phyloP scores from a whole-genome alignment of 2,329 filamentous ascomycete species.

The Nothophaeocryptopus gaeumannii region DNA sequence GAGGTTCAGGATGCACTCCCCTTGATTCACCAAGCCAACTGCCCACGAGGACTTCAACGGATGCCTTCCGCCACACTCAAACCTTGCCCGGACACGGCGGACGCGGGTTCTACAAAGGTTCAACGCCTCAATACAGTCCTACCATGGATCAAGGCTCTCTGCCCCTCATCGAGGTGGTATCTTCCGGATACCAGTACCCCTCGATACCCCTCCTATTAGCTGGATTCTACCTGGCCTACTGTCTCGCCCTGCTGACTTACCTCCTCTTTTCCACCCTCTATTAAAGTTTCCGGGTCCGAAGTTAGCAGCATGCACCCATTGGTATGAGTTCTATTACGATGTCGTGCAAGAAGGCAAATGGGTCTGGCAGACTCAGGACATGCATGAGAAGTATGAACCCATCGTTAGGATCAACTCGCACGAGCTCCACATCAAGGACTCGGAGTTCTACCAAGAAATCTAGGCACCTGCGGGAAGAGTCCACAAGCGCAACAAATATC shows the following conservation, averaged over 20 bases:
- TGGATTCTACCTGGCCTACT: constrained; percentile 10
- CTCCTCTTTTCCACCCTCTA: constrained; percentile 16
- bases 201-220: not conserved
- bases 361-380: constrained; percentile 5
- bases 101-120: too few relatives aligned
- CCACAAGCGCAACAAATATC: constrained; percentile 8
- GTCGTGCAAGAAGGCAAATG: constrained; percentile 12
- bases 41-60: too few relatives aligned
- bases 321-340: constrained; percentile 21
- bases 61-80: too few relatives aligned
- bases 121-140: too few relatives aligned
- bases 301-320: constrained; percentile 7
- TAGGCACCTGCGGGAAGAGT: constrained; percentile 11
- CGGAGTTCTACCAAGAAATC: constrained; percentile 3
- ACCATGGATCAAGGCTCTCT: not conserved
- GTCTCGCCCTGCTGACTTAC: constrained; percentile 17
- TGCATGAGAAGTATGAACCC: constrained; percentile 12
- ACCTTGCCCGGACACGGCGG: too few relatives aligned
- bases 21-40: too few relatives aligned
- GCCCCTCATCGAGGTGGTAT: not conserved
- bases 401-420: constrained; percentile 9
- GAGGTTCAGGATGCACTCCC: too few relatives aligned
- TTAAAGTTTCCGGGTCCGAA: constrained; percentile 14
- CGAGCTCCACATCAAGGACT: constrained; percentile 10
- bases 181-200: not conserved